phyloP scores from a whole-genome alignment of 345 rosid species.

The Eucalyptus albens region DNA sequence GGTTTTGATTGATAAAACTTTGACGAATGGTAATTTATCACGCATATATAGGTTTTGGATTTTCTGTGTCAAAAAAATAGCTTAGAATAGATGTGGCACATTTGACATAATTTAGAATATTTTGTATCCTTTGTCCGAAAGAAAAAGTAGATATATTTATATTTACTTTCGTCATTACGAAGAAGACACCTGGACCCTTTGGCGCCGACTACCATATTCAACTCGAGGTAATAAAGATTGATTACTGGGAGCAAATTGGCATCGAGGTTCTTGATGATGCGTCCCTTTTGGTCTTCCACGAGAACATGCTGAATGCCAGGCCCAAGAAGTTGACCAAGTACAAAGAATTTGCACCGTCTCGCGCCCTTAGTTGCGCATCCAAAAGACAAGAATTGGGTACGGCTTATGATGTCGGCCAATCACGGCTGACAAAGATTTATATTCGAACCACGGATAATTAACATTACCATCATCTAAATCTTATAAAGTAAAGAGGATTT shows the following conservation, averaged over 20 bases:
- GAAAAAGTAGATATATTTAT: background rate
- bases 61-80: too few relatives aligned
- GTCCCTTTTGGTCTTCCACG: background rate
- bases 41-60: background rate
- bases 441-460: background rate
- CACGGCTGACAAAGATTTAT: accelerated
- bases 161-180: background rate
- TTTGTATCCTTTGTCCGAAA: background rate
- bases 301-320: background rate
- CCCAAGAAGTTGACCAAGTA: background rate
- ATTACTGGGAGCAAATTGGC: background rate
- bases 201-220: background rate
- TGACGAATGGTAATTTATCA: background rate
- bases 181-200: background rate
- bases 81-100: too few relatives aligned
- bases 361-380: background rate
- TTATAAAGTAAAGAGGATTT: background rate
- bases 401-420: background rate
- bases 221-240: background rate
- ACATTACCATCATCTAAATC: background rate
- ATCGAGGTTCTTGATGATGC: background rate
- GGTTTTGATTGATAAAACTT: too few relatives aligned
- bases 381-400: background rate
- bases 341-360: background rate
- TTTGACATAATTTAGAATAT: too few relatives aligned